These are phyloP conservation scores for Cryptococcus sp. DNA, from an alignment of 1,284 basidiomycete species.

Conservation along the genomic window DNA sequence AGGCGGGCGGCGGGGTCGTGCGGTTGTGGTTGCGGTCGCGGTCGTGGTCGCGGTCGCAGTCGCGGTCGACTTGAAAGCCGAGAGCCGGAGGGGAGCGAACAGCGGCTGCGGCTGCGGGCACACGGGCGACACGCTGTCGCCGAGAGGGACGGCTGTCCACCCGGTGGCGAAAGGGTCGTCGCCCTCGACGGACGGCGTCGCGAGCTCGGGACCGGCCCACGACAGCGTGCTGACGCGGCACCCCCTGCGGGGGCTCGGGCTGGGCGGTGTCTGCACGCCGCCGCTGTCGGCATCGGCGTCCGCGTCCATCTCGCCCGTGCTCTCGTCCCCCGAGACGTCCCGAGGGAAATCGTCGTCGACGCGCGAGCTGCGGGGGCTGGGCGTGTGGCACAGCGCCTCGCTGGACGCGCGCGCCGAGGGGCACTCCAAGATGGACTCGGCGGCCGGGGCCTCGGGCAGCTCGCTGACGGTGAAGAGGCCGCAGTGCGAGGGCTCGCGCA, in stretches of 20 bases:
- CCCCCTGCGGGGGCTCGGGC: neutral
- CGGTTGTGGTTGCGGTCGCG: neutral
- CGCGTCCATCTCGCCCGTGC: neutral
- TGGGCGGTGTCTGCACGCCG: neutral
- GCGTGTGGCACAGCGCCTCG: neutral
- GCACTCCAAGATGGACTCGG: neutral
- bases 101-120: neutral
- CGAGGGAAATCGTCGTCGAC: neutral
- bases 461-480: conserved; percentile 40
- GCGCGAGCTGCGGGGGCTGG: neutral
- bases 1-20: conserved; percentile 10
- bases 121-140: neutral
- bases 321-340: neutral
- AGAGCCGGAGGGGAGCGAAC: neutral
- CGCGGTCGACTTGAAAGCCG: conserved; percentile 1
- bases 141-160: conserved; percentile 7
- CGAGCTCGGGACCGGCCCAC: conserved; percentile 3
- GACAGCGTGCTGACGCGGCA: too few species aligned
- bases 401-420: neutral
- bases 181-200: conserved; percentile 15
- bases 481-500: conserved; percentile 26
- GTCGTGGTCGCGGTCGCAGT: conserved; percentile 3
- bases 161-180: conserved; percentile 15
- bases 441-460: conserved; percentile 9
- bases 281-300: neutral